phyloP scores from a whole-genome alignment of 2,329 filamentous ascomycete species.

The Penicillium sp. region DNA sequence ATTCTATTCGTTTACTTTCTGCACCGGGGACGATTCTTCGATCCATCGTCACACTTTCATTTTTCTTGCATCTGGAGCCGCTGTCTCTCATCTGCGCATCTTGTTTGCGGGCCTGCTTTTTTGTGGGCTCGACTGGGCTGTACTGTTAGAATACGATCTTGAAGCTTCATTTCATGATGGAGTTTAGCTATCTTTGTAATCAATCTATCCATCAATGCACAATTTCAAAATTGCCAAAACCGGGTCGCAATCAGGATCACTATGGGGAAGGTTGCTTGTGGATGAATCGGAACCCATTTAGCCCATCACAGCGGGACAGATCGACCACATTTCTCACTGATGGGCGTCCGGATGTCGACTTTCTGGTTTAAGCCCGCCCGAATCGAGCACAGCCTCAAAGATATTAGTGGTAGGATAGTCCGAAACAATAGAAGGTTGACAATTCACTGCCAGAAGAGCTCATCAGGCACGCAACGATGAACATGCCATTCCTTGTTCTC shows the following conservation, averaged over 20 bases:
- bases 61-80: constrained; percentile 19
- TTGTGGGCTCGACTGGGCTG: background rate
- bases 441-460: too few relatives aligned
- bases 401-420: too few relatives aligned
- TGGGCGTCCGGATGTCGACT: background rate
- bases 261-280: background rate
- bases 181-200: constrained; percentile 1
- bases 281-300: background rate
- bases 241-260: background rate
- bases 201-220: constrained; percentile 2
- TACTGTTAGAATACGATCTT: constrained; percentile 6
- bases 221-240: background rate
- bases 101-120: background rate
- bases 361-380: background rate
- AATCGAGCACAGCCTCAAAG: background rate
- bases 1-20: constrained; percentile 15
- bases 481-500: too few relatives aligned
- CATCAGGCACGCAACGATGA: too few relatives aligned
- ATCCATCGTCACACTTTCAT: constrained; percentile 8
- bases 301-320: background rate
- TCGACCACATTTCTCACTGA: background rate
- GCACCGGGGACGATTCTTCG: constrained; percentile 1
- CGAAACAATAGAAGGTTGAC: too few relatives aligned
- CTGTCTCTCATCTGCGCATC: constrained; percentile 13
- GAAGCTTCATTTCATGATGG: background rate